Base-by-base conservation (phyloP, 108 stramenopile genomes). In the Fragilaria crotonensis region DNA sequence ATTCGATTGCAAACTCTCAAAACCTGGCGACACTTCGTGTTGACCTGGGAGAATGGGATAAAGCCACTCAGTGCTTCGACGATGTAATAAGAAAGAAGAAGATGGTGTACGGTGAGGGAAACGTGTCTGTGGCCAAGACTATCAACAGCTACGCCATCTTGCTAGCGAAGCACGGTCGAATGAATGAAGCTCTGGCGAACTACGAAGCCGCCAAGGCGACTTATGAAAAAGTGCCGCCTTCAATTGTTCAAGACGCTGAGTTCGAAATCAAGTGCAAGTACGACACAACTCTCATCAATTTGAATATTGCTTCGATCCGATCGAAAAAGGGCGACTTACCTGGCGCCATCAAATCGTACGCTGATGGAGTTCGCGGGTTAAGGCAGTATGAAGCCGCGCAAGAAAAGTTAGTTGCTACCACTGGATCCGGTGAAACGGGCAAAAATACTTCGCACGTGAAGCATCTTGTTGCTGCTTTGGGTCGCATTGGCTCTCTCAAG, bases 71-170 rank as follows among this genome's bases (percentile, higher is more conserved):
- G 0, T 77, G 81, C 65, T 91, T 85, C 59, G 90, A 91, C 70
- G 86, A 87, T 62, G 84, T 91, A 7, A 87, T 91, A 52, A 64
- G 72, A n/a, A 75, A 81, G 71, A 82, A 84, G 57, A 70, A 69
- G 48, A 69, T 67, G 30, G 82, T 91, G 0, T 83, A 87, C 45
- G 86, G 90, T 21, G 80, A 81, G 28, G 45, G 71, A 41, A 81
- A 77, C 47, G 82, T 85, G 2, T 80, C 70, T 5, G 84, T 85
- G 25, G 86, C 86, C n/a, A 91, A 87, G 48, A 84, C 84, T 22
- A 87, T 92, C 49, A 92, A 92, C 60, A 79, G 84, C 19, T 92
- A 88, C 57, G 90, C 90, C 22, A 85, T 92, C 50, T 74, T 88
- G 32, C 68, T 88, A 44, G 90, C 90, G 14, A 92, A 92, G 65